Evolutionary conservation across 2,329 filamentous ascomycete species (phyloP).

Genomic region (Penicillium sp.): DNA sequence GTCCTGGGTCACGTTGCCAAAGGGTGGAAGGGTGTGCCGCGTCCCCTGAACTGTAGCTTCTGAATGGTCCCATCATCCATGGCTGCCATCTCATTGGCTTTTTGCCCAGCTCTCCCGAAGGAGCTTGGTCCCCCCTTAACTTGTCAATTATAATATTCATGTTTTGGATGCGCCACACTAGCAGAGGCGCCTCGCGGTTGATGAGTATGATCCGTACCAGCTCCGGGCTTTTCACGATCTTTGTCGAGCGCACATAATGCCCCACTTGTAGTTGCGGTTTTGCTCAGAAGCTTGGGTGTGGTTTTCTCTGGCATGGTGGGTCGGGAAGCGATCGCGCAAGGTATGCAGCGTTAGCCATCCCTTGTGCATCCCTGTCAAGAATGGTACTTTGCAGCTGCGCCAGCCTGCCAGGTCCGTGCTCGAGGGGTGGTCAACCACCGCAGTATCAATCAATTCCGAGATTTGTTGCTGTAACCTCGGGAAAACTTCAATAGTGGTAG

Average conservation of each 20-base stretch:
- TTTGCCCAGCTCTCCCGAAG: too few species aligned
- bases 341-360: slow-evolving; percentile 5
- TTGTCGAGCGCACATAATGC: background rate
- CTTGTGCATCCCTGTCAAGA: slow-evolving; percentile 7
- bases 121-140: background rate
- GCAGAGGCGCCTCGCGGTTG: background rate
- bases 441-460: background rate
- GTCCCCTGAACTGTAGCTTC: background rate
- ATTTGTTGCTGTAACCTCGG: background rate
- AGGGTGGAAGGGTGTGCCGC: background rate
- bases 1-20: background rate
- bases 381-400: background rate
- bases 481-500: background rate
- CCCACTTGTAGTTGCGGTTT: too few species aligned
- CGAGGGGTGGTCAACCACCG: background rate
- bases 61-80: background rate
- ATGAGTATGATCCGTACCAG: background rate
- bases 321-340: background rate
- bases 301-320: background rate
- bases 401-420: background rate
- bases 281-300: too few species aligned
- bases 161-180: background rate
- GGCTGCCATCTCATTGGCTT: background rate
- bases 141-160: background rate
- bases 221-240: background rate